A percentile compares a stretch with the other conserved stretches of the same genome.
Conservation (phyloP, 2,329 filamentous ascomycete genomes). For the Colletotrichum theobromicola region DNA sequence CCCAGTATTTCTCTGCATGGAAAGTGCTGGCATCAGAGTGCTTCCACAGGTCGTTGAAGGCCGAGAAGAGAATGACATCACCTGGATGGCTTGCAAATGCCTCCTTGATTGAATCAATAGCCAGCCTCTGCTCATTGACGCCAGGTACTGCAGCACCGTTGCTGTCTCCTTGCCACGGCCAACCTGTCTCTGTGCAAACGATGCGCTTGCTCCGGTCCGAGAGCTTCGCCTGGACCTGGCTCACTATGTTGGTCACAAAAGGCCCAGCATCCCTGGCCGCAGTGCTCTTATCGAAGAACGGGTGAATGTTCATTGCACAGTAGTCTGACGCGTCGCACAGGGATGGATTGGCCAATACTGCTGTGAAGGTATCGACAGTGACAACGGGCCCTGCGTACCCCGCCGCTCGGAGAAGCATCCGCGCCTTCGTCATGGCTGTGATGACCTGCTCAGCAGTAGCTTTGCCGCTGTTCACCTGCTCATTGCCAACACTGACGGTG, state of each 20-base stretch:
- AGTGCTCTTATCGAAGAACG: constrained; percentile 78
- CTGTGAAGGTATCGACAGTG: constrained; percentile 79
- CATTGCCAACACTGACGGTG: constrained; percentile 81
- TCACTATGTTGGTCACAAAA: constrained; percentile 67
- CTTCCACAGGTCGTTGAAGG: constrained; percentile 86
- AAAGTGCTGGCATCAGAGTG: constrained; percentile 64
- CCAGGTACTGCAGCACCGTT: constrained; percentile 76
- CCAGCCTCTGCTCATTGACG: constrained; percentile 67
- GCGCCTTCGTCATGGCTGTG: constrained; percentile 61
- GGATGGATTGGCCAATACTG: constrained; percentile 67
- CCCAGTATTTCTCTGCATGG: constrained; percentile 80
- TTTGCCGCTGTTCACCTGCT: constrained; percentile 72
- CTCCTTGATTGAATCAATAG: constrained; percentile 68
- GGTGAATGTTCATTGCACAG: constrained; percentile 81
- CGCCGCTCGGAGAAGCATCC: constrained; percentile 59
- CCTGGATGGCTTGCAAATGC: constrained; percentile 56
- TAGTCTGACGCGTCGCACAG: constrained; percentile 79
- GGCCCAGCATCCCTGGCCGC: constrained; percentile 65
- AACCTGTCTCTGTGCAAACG: constrained; percentile 83
- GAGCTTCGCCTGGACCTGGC: constrained; percentile 46
- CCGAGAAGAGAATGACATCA: constrained; percentile 75
- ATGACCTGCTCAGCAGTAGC: constrained; percentile 60
- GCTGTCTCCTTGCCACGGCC: constrained; percentile 72
- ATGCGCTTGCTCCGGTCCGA: constrained; percentile 58
- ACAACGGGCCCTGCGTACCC: constrained; percentile 79